Evolutionary conservation across 129 eudicot genomes (phyloP).

Genomic region (Flaveria sonorensis): DNA sequence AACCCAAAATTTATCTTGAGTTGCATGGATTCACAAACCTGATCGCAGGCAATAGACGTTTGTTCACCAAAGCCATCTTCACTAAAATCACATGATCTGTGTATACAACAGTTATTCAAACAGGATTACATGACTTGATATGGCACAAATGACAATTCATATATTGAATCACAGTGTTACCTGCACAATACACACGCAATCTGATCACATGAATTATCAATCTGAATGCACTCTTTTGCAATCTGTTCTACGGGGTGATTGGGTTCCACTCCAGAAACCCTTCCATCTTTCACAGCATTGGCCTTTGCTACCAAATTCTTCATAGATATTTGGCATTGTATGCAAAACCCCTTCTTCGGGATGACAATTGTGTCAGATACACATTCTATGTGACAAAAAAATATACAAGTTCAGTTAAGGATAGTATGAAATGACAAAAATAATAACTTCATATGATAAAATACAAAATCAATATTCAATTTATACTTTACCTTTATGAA

Average conservation of each 20-base stretch:
- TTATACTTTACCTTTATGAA: slow-evolving; percentile 59
- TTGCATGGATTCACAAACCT: slow-evolving; percentile 42
- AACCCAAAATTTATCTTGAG: not conserved
- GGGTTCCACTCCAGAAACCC: not conserved
- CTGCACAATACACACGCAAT: slow-evolving; percentile 82
- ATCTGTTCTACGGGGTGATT: slow-evolving; percentile 46
- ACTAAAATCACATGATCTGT: slow-evolving; percentile 65
- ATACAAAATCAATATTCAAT: not conserved
- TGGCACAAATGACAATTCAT: not conserved
- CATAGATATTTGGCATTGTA: slow-evolving; percentile 52
- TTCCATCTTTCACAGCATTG: not conserved
- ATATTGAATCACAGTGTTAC: slow-evolving; percentile 35
- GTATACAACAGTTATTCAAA: slow-evolving; percentile 20
- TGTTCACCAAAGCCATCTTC: slow-evolving; percentile 65
- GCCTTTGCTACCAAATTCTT: slow-evolving; percentile 49
- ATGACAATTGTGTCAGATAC: slow-evolving; percentile 44
- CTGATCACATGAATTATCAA: slow-evolving; percentile 45
- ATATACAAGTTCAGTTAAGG: not conserved
- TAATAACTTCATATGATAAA: slow-evolving; percentile 7
- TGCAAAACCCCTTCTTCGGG: slow-evolving; percentile 71
- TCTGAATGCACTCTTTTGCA: slow-evolving; percentile 59
- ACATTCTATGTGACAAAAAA: slow-evolving; percentile 51
- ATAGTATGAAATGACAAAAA: not conserved
- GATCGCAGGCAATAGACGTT: slow-evolving; percentile 82
- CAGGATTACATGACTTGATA: slow-evolving; percentile 2